Evolutionary conservation across 2,329 filamentous ascomycete species (phyloP).

Genomic region (Pseudophaeomoniella oleicola): DNA sequence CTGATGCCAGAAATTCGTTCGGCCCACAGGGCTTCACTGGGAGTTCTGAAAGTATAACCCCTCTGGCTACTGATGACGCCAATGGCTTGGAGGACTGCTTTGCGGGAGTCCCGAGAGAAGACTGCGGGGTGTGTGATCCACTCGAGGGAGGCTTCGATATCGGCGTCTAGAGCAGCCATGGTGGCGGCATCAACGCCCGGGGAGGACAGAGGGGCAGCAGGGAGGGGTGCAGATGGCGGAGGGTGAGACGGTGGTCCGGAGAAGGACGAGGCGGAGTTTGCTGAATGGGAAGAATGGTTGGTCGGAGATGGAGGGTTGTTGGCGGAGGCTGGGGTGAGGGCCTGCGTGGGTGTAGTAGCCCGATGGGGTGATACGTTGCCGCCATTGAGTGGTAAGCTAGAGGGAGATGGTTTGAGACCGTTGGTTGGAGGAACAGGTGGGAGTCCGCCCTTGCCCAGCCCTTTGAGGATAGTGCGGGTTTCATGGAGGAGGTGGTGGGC

Average conservation of each 20-base stretch:
- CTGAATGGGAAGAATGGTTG: slow-evolving; percentile 10
- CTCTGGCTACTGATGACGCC: slow-evolving; percentile 92
- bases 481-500: slow-evolving; percentile 85
- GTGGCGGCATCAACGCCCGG: slow-evolving; percentile 59
- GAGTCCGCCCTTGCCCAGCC: slow-evolving; percentile 83
- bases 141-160: slow-evolving; percentile 79
- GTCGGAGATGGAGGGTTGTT: slow-evolving; percentile 16
- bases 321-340: slow-evolving; percentile 22
- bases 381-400: not conserved
- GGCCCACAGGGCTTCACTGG: slow-evolving; percentile 82
- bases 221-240: slow-evolving; percentile 17
- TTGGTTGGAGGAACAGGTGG: slow-evolving; percentile 66
- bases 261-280: slow-evolving; percentile 17
- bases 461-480: slow-evolving; percentile 88
- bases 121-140: slow-evolving; percentile 97
- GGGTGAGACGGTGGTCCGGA: slow-evolving; percentile 22
- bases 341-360: slow-evolving; percentile 17
- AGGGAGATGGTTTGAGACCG: slow-evolving; percentile 20
- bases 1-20: slow-evolving; percentile 68
- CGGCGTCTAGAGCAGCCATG: slow-evolving; percentile 75
- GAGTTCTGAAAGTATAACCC: slow-evolving; percentile 82
- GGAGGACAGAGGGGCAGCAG: slow-evolving; percentile 7
- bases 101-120: slow-evolving; percentile 84
- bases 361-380: slow-evolving; percentile 11
- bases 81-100: slow-evolving; percentile 90